Evolutionary conservation across 495 filamentous ascomycete species (phyloP), one percentile per base, ranked within the genome.

Genomic region (Xylaria flabelliformis): DNA sequence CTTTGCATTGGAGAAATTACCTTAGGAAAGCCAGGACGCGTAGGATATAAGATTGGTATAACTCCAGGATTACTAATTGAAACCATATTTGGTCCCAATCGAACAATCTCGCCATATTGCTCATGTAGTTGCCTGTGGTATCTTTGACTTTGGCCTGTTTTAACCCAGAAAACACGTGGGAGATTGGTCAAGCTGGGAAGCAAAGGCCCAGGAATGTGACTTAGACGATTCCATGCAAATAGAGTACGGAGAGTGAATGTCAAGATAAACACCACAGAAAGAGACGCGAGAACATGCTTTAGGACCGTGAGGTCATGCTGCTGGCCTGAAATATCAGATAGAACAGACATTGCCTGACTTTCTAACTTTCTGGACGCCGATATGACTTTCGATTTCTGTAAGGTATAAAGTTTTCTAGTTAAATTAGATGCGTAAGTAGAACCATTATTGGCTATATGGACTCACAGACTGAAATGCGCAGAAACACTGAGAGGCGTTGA

Each of bases 91-190:
- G 87, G 87, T 0, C 84, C 84, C 24, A 88, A 65, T 1, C 86
- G 83, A 21, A 90, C 86, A 7, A 88, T 71, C 17, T 78, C 76
- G 8, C 87, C 87, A 73, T 88, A 85, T 53, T 79, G 74, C 26
- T 76, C 21, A 69, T 88, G 85, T 0, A 88, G 72, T 0, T 72
- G 48, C 13, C 78, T 8, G 15, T 69, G 56, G 63, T 76, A 78
- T 15, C 65, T 53, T 42, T 84, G 78, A 17, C 80, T 75, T 44
- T 75, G 66, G 41, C 74, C 71, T 4, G 75, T 78, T 17, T 69
- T 72, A 1, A 77, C 76, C 79, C 78, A 79, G n/a, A 65, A 73
- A 0, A 81, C 55, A 0, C 83, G 76, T 0, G 73, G 72, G 2
- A 85, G 70, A 61, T 82, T 77, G 0, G 83, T 81, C 39, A 85